phyloP scores from a whole-genome alignment of 352 stramenopile genomes.

The Blastocystis sp. region DNA sequence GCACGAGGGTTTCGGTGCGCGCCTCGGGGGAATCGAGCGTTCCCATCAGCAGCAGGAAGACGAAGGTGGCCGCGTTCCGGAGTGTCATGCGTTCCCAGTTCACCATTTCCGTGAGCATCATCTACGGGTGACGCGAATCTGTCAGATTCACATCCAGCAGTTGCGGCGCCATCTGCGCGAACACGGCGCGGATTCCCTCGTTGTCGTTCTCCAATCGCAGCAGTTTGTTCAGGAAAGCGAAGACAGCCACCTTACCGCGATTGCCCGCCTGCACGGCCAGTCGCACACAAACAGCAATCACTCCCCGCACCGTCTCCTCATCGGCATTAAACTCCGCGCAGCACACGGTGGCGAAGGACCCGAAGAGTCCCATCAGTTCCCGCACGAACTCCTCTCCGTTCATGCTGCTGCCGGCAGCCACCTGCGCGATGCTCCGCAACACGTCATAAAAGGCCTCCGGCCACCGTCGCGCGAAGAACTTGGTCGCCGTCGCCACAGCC shows the following conservation, averaged over 20 bases:
- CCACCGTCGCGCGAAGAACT: not conserved
- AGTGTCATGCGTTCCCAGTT: not conserved
- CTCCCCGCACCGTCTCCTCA: not conserved
- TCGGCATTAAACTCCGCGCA: not conserved
- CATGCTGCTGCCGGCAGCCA: not conserved
- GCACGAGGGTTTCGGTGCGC: not conserved
- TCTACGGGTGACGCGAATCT: not conserved
- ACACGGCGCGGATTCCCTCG: not conserved
- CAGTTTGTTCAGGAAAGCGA: not conserved
- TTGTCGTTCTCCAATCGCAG: not conserved
- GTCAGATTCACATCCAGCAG: not conserved
- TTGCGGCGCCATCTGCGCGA: not conserved
- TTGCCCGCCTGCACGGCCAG: not conserved
- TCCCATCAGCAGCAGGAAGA: not conserved
- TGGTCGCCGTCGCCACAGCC: not conserved
- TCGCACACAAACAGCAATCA: not conserved
- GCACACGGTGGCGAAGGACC: not conserved
- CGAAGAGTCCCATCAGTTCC: not conserved
- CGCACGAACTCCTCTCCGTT: not conserved
- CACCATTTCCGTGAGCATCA: not conserved
- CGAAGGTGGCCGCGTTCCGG: not conserved
- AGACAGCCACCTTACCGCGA: not conserved
- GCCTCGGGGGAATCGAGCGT: not conserved
- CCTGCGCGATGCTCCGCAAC: not conserved
- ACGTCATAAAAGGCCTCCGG: not conserved